A percentile compares a stretch with the other conserved stretches of the same genome.
Evolutionary conservation across 176 grass and related monocot genomes (phyloP).

Genomic region (Oryza nivara): DNA sequence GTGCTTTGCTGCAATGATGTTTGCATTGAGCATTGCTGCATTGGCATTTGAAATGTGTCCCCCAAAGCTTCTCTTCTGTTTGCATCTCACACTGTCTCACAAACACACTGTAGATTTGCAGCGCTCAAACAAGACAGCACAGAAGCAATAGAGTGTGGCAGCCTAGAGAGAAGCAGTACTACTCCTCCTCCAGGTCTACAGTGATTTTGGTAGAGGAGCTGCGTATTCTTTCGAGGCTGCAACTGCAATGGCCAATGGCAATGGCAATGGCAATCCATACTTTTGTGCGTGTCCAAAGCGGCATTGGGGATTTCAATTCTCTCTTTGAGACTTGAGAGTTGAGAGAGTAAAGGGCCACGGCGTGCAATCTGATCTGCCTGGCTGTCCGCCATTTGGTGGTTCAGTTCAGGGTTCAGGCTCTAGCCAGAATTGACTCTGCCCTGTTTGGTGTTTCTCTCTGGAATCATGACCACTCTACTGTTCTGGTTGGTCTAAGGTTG

Average conservation of each 20-base stretch:
- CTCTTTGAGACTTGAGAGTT: neutral
- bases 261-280: neutral
- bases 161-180: neutral
- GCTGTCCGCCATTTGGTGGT: conserved; percentile 26
- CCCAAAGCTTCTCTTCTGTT: conserved; percentile 24
- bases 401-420: neutral
- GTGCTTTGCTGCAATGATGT: conserved; percentile 2
- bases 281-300: conserved; percentile 26
- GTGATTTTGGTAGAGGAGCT: neutral
- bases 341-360: neutral
- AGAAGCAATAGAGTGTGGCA: neutral
- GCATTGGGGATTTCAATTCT: neutral
- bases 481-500: neutral
- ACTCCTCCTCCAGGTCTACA: neutral
- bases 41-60: conserved; percentile 35
- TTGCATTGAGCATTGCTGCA: neutral
- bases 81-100: neutral
- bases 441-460: neutral
- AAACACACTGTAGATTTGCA: neutral
- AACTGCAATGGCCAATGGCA: no score
- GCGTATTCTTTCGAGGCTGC: conserved; percentile 10
- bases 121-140: conserved; percentile 15
- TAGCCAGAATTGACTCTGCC: neutral
- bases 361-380: neutral
- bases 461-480: neutral